Evolutionary conservation across 129 eudicot species (phyloP).

Genomic region (Kitagawia praeruptora): DNA sequence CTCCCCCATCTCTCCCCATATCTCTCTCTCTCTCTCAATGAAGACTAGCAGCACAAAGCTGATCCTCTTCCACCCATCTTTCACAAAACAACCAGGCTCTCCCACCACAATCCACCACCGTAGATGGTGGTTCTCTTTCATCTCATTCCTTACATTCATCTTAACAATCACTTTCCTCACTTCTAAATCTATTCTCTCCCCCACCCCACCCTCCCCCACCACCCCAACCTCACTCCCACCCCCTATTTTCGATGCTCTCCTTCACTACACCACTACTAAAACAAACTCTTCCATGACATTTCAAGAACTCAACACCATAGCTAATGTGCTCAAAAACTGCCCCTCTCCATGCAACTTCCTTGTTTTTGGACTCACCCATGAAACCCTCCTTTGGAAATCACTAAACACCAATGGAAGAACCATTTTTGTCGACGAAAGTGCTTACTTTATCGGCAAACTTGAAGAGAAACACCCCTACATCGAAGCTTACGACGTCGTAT

Average conservation of each 20-base stretch:
- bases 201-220: slow-evolving; percentile 20
- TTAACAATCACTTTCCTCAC: slow-evolving; percentile 35
- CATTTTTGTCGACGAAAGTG: slow-evolving; percentile 58
- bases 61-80: slow-evolving; percentile 53
- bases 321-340: slow-evolving; percentile 50
- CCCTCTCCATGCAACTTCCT: slow-evolving; percentile 56
- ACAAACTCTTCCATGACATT: slow-evolving; percentile 31
- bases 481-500: slow-evolving; percentile 81
- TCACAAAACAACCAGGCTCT: slow-evolving; percentile 28
- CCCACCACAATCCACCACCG: slow-evolving; percentile 28
- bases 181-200: slow-evolving; percentile 22
- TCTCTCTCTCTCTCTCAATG: slow-evolving; percentile 29
- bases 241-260: slow-evolving; percentile 44
- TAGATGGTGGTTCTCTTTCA: slow-evolving; percentile 22
- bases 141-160: slow-evolving; percentile 35
- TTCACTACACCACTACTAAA: slow-evolving; percentile 45
- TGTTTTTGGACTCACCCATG: slow-evolving; percentile 69
- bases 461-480: slow-evolving; percentile 52
- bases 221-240: slow-evolving; percentile 24
- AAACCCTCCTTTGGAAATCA: slow-evolving; percentile 63
- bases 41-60: slow-evolving; percentile 41
- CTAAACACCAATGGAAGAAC: slow-evolving; percentile 68
- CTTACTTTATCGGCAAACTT: slow-evolving; percentile 36
- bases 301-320: slow-evolving; percentile 37
- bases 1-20: neutral